These are phyloP conservation scores for Cryptosporidium xiaoi DNA, from an alignment of 169 alveolate genomes.

Conservation along the genomic window DNA sequence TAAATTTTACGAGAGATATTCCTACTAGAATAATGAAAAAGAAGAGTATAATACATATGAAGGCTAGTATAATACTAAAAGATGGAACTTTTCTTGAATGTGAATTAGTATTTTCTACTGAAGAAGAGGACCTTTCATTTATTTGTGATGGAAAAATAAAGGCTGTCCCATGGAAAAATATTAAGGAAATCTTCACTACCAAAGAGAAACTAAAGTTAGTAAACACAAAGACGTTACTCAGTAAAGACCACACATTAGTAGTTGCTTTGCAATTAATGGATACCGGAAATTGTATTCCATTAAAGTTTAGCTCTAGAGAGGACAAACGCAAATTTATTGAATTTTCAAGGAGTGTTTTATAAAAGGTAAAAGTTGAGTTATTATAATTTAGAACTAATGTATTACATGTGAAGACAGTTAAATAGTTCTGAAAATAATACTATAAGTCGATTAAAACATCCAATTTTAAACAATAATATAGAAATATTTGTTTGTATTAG, in stretches of 20 bases:
- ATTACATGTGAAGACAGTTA: too few species aligned
- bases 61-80: conserved; percentile 49
- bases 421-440: too few species aligned
- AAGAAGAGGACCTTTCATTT: conserved; percentile 42
- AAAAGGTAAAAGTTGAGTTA: too few species aligned
- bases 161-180: conserved; percentile 63
- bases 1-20: conserved; percentile 13
- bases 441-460: too few species aligned
- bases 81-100: conserved; percentile 37
- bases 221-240: conserved; percentile 10
- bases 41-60: background rate
- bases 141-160: conserved; percentile 55
- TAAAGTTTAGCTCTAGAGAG: conserved; percentile 13
- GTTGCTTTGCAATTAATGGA: conserved; percentile 58
- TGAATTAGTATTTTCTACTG: conserved; percentile 20
- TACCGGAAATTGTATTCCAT: conserved; percentile 68
- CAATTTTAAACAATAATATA: too few species aligned
- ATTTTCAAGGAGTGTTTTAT: background rate
- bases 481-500: too few species aligned
- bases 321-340: conserved; percentile 25
- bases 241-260: conserved; percentile 45
- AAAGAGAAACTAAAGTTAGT: conserved; percentile 29
- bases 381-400: too few species aligned
- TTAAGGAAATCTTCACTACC: conserved; percentile 37
- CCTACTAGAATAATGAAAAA: conserved; percentile 14